Percentiles rank a stretch among this genome's conserved stretches.
Evolutionary conservation across 2,329 filamentous ascomycete species (phyloP).

Genomic region (Orbilia blumenaviensis): DNA sequence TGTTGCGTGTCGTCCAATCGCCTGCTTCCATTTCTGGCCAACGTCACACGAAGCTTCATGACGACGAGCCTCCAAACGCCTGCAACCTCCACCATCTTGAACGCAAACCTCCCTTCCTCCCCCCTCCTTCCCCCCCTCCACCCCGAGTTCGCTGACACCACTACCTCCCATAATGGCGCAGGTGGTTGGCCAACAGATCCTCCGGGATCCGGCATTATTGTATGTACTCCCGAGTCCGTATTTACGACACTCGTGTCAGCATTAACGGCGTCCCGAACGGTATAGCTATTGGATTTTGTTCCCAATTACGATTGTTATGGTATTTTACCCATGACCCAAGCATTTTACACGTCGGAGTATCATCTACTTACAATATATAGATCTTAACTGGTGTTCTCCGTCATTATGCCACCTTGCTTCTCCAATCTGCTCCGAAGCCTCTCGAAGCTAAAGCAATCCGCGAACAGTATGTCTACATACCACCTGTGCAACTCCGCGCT

Average conservation of each 20-base stretch:
- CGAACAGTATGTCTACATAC: slow-evolving; percentile 70
- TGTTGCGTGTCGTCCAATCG: slow-evolving; percentile 32
- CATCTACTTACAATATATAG: slow-evolving; percentile 61
- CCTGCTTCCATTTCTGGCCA: slow-evolving; percentile 15
- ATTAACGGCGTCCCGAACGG: slow-evolving; percentile 53
- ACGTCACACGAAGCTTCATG: slow-evolving; percentile 24
- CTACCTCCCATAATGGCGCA: slow-evolving; percentile 73
- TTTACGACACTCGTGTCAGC: slow-evolving; percentile 16
- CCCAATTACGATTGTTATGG: slow-evolving; percentile 97
- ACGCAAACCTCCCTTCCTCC: neutral
- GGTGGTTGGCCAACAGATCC: slow-evolving; percentile 89
- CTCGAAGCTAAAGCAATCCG: slow-evolving; percentile 77
- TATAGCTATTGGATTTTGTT: slow-evolving; percentile 97
- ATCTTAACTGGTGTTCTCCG: slow-evolving; percentile 93
- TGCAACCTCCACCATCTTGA: slow-evolving; percentile 5
- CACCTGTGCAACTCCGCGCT: neutral
- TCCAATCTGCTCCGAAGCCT: slow-evolving; percentile 84
- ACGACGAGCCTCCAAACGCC: slow-evolving; percentile 20
- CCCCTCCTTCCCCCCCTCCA: neutral
- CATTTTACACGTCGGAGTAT: neutral
- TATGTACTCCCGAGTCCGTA: slow-evolving; percentile 64
- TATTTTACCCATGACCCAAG: slow-evolving; percentile 59
- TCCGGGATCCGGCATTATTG: slow-evolving; percentile 98
- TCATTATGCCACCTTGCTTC: slow-evolving; percentile 93
- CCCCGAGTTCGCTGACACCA: neutral